Evolutionary conservation across 2,329 filamentous ascomycete species (phyloP), one percentile per base, ranked within the genome.

Genomic region (Alternaria sp.): DNA sequence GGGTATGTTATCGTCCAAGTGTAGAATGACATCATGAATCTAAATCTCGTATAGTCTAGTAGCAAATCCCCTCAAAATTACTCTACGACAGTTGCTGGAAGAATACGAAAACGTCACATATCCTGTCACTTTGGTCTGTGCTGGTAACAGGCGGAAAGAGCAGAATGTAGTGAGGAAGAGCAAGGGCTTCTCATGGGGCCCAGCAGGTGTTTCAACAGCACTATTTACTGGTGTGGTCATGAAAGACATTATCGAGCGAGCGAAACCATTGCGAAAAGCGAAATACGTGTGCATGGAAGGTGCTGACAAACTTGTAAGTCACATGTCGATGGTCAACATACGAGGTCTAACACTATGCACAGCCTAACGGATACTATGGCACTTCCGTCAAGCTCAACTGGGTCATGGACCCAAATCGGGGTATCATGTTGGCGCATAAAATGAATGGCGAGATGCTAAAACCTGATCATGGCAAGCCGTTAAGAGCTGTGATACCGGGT

Each of bases 131-230:
- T 85, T 97, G 2, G 93, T 97, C 22, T 97, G 94, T 77, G 94
- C 94, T 4, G 94, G 94, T 1, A 97, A 97, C 77, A 86, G 94
- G 60, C 87, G 94, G 32, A 97, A 97, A 80, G 94, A 97, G 79
- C 94, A 97, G 75, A 97, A 97, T 69, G 85, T 92, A 53, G 92
- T 97, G 3, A 86, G 92, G 16, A 97, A 97, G 78, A 92, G 92
- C 1, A 96, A 97, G 71, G 94, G 94, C 0, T 97, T 97, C 80
- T 97, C 93, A 2, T 97, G 94, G 94, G 94, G 94, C 36, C 85
- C 94, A 1, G 93, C 92, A 4, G 94, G 93, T 25, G 77, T 97
- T 6, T 96, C 93, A 0, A 97, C 92, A 0, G 92, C 93, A 0
- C 81, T 97, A 0, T 97, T 92, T 85, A 97, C 94, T 0, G 94